These are phyloP conservation scores for Elongisporangium anandrum DNA, from an alignment of 352 stramenopile species.

Conservation along the genomic window DNA sequence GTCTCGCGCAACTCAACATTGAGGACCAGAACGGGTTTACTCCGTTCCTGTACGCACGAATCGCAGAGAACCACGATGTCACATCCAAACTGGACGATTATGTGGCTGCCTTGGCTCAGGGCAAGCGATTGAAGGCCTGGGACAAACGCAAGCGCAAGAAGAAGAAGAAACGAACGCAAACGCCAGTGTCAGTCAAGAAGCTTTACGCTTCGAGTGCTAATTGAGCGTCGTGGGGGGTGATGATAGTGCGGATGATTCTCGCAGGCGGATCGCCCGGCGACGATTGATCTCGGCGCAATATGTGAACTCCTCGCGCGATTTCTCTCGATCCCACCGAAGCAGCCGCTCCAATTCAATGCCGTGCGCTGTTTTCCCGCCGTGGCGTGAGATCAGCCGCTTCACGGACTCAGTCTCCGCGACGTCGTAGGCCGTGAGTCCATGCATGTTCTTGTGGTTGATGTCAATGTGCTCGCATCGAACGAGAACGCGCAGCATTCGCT, in stretches of 20 bases:
- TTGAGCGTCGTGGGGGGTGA: conserved; percentile 8
- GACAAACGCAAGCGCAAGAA: conserved; percentile 28
- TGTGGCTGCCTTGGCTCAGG: conserved; percentile 21
- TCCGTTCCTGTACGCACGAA: conserved; percentile 61
- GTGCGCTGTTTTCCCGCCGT: conserved; percentile 38
- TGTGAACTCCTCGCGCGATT: conserved; percentile 38
- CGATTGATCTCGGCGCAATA: conserved; percentile 13
- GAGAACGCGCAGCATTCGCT: conserved; percentile 10
- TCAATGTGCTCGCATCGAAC: conserved; percentile 25
- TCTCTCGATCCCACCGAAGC: conserved; percentile 48
- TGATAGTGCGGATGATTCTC: no score
- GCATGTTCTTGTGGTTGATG: conserved; percentile 72
- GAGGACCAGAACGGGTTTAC: conserved; percentile 73
- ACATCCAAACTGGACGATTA: conserved; percentile 57
- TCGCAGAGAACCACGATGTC: conserved; percentile 61
- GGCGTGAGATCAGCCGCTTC: conserved; percentile 36
- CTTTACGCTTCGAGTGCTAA: conserved; percentile 41
- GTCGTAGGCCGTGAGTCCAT: conserved; percentile 56
- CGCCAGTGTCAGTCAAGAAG: conserved; percentile 34
- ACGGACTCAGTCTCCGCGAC: conserved; percentile 34
- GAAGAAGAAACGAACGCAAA: conserved; percentile 5
- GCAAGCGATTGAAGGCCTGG: conserved; percentile 15
- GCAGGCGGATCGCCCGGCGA: not conserved
- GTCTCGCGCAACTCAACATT: conserved; percentile 27
- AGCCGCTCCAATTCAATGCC: conserved; percentile 39